Evolutionary conservation across 2,329 filamentous ascomycete species (phyloP).

Genomic region (Aspergillus sp.): DNA sequence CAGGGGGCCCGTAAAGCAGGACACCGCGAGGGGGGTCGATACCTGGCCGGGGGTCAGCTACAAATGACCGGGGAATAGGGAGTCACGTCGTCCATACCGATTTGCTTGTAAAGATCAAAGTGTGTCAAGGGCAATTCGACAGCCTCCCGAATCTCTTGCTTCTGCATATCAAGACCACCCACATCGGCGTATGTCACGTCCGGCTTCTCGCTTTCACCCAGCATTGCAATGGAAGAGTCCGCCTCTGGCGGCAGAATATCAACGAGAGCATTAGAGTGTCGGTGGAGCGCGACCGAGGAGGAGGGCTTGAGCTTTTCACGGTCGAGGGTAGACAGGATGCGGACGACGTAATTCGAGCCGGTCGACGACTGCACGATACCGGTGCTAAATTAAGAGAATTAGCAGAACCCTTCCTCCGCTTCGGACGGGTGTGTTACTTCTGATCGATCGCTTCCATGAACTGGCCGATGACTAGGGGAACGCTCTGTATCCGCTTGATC

Average conservation of each 20-base stretch:
- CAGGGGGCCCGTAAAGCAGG: conserved; percentile 90
- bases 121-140: conserved; percentile 96
- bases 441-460: conserved; percentile 99
- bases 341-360: conserved; percentile 97
- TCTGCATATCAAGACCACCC: conserved; percentile 98
- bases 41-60: conserved; percentile 36
- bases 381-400: conserved; percentile 58
- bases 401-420: conserved; percentile 5
- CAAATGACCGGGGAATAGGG: background rate
- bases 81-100: conserved; percentile 54
- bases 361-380: conserved; percentile 98
- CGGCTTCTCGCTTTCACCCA: conserved; percentile 93
- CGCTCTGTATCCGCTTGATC: conserved; percentile 99
- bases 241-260: conserved; percentile 98
- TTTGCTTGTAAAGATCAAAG: conserved; percentile 98
- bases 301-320: conserved; percentile 97
- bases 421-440: conserved; percentile 61
- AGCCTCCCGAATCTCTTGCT: conserved; percentile 97
- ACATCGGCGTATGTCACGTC: conserved; percentile 98
- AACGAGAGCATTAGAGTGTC: conserved; percentile 96
- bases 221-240: conserved; percentile 97
- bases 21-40: conserved; percentile 98
- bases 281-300: conserved; percentile 93
- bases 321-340: conserved; percentile 96
- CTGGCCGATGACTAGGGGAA: conserved; percentile 95